phyloP scores from a whole-genome alignment of 176 grass and related monocot genomes.

The Oryza glaberrima region DNA sequence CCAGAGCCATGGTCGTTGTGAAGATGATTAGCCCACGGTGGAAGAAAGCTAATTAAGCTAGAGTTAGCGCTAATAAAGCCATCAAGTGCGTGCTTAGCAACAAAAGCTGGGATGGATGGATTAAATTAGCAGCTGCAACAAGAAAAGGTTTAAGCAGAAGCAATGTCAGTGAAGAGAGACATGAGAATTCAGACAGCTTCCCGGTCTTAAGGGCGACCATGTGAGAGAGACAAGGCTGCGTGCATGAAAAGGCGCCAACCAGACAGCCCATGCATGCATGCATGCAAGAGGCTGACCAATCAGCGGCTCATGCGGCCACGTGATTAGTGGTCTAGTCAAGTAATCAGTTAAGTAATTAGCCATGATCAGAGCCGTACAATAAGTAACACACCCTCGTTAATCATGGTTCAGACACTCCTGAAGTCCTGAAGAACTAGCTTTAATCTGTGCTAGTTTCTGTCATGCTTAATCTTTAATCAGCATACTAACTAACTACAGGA shows the following conservation, averaged over 20 bases:
- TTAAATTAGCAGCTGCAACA: background rate
- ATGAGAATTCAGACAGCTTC: slow-evolving; percentile 1
- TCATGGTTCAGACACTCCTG: background rate
- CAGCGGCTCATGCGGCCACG: slow-evolving; percentile 32
- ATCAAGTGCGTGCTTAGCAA: background rate
- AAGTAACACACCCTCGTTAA: background rate
- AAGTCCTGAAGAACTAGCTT: background rate
- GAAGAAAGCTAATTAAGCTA: background rate
- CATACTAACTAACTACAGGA: no score
- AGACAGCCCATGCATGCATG: slow-evolving; percentile 2
- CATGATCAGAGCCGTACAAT: background rate
- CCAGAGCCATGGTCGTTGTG: background rate
- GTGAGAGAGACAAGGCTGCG: slow-evolving; percentile 18
- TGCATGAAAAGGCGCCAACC: slow-evolving; percentile 28
- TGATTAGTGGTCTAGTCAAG: background rate
- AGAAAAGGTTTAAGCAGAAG: background rate
- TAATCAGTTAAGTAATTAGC: background rate
- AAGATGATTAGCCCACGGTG: slow-evolving; percentile 36
- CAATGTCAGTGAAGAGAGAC: background rate
- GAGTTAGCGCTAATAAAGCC: slow-evolving; percentile 7
- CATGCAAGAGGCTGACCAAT: background rate
- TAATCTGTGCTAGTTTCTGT: no score
- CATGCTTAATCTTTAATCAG: no score
- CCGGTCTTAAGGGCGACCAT: slow-evolving; percentile 17
- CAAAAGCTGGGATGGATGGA: background rate